Base-by-base conservation (phyloP, 2,329 filamentous ascomycete species). In the Ascosphaera apis region DNA sequence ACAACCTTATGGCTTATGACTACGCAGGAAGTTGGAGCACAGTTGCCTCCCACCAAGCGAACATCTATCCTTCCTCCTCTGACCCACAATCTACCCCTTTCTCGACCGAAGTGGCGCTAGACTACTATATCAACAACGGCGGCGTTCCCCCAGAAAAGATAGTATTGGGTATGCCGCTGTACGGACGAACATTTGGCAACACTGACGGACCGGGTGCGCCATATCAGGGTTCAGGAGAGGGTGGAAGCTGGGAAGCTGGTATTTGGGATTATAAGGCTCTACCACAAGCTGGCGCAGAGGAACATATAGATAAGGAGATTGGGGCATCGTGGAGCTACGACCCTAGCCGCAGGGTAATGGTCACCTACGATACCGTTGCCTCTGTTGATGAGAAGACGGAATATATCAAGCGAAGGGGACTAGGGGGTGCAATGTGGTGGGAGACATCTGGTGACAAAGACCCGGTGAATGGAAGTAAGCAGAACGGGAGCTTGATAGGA, bases 341-440 rank as follows among this genome's bases (percentile, higher is more conserved):
- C 48, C 53, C 65, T 0, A 53, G 47, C 1, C 63, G 62, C 19
- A 65, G 65, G 40, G 72, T 67, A 38, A 67, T 95, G 61, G 67
- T 95, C 36, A 76, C 68, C 31, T 95, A 91, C 45, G 69, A 72
- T 43, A 65, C 54, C 4, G 53, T 61, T 4, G 46, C 61, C 3
- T 72, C 81, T 55, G 75, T 69, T 3, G 61, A 65, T 42, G 53
- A 60, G 41, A 93, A 93, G 62, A 70, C 73, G 2, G 56, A 68
- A 9, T 92, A 71, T 50, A 68, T 92, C 48, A 67, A 63, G 47
- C 50, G 68, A 13, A 58, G 65, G 16, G 59, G 66, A 0, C 65
- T 93, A 0, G 84, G 83, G 9, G 84, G 84, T n/a, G 80, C 67
- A 15, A 93, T 93, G 84, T 93, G 83, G 82, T 88, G 80, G 80